Evolutionary conservation across 2,329 filamentous ascomycete genomes (phyloP).

Genomic region (Elsinoe batatas): DNA sequence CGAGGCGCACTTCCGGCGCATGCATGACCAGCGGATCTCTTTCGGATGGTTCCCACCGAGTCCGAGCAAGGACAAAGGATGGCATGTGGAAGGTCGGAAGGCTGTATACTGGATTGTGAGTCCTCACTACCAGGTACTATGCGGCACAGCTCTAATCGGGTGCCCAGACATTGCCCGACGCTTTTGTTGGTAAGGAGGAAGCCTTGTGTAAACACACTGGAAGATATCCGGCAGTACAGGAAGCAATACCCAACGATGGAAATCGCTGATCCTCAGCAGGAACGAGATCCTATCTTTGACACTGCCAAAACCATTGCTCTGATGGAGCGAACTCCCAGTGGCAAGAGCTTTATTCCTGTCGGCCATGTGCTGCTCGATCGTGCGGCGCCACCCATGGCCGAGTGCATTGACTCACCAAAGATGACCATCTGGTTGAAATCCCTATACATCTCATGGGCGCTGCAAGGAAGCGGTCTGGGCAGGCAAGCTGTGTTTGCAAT

Average conservation of each 20-base stretch:
- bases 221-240: neutral
- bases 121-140: neutral
- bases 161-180: neutral
- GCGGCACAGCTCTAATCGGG: neutral
- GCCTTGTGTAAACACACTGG: neutral
- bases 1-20: constrained; percentile 5
- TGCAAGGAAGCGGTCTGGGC: constrained; percentile 3
- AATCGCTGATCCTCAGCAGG: neutral
- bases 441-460: constrained; percentile 8
- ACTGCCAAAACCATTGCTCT: neutral
- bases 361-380: neutral
- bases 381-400: neutral
- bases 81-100: neutral
- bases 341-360: neutral
- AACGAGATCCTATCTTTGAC: neutral
- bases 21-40: neutral
- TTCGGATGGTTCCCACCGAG: constrained; percentile 5
- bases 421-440: neutral
- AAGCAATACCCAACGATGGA: neutral
- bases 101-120: constrained; percentile 8
- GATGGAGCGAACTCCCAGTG: neutral
- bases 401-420: neutral
- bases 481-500: neutral
- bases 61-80: neutral
- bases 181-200: neutral